These are phyloP conservation scores for Ophiocordyceps sinensis DNA, from an alignment of 2,329 filamentous ascomycete species.

Conservation along the genomic window DNA sequence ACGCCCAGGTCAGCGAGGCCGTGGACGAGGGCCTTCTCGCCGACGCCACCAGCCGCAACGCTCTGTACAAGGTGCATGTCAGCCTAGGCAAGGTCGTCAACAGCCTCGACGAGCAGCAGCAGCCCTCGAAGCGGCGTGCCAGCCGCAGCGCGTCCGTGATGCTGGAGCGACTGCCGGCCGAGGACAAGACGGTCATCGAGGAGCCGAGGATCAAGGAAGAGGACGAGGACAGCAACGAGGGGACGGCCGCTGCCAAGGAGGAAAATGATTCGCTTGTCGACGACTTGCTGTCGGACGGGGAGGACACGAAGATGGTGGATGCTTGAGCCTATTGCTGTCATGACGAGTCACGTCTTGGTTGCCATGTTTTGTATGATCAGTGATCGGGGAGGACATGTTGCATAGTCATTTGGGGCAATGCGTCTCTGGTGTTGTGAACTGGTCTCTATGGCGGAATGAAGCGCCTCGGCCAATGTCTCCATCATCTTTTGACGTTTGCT, in stretches of 20 bases:
- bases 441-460: too few species aligned
- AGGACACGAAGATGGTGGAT: conserved; percentile 18
- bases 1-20: conserved; percentile 43
- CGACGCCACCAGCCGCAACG: conserved; percentile 48
- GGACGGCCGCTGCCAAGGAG: conserved; percentile 13
- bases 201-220: conserved; percentile 35
- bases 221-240: conserved; percentile 24
- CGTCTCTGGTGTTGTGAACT: too few species aligned
- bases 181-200: conserved; percentile 24
- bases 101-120: conserved; percentile 32
- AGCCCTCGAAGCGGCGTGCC: conserved; percentile 20
- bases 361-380: background rate
- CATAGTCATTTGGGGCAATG: background rate
- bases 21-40: conserved; percentile 47
- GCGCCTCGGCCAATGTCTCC: background rate
- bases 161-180: conserved; percentile 14
- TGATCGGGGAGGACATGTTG: background rate
- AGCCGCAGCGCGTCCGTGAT: conserved; percentile 30
- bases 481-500: background rate
- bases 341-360: background rate
- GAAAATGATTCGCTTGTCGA: conserved; percentile 23
- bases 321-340: conserved; percentile 3
- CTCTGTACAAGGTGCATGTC: conserved; percentile 54
- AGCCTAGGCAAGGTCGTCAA: conserved; percentile 55
- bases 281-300: conserved; percentile 26